Evolutionary conservation across 2,329 filamentous ascomycete genomes (phyloP).

Genomic region (Aspergillus japonicus): DNA sequence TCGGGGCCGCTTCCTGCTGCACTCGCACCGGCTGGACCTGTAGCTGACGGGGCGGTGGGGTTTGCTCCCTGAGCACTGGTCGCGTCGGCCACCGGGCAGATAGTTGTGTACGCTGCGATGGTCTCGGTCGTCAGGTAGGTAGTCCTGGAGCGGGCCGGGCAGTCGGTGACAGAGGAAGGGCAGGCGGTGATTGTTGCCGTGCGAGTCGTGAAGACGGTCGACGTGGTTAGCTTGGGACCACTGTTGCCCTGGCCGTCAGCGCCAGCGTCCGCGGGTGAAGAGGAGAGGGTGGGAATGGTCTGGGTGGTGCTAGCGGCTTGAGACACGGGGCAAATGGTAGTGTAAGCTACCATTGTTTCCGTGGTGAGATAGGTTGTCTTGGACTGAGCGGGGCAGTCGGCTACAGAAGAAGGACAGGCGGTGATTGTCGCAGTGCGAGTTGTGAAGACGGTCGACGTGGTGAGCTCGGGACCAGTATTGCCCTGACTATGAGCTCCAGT

Average conservation of each 20-base stretch:
- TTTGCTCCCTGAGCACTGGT: background rate
- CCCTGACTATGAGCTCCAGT: background rate
- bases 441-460: constrained; percentile 23
- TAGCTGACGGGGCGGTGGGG: background rate
- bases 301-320: background rate
- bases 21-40: background rate
- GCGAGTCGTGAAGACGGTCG: constrained; percentile 22
- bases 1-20: background rate
- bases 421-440: constrained; percentile 28
- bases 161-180: constrained; percentile 27
- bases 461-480: background rate
- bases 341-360: constrained; percentile 23
- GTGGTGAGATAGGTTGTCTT: constrained; percentile 22
- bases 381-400: constrained; percentile 25
- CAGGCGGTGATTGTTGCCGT: constrained; percentile 29
- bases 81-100: constrained; percentile 7
- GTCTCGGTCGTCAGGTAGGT: constrained; percentile 25
- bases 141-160: constrained; percentile 21
- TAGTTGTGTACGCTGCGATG: constrained; percentile 21
- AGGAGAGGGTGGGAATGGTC: no score
- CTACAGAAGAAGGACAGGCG: constrained; percentile 26
- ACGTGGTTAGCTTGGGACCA: constrained; percentile 15
- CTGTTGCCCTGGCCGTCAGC: background rate
- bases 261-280: no score
- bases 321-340: constrained; percentile 22